Evolutionary conservation across 208 protist species (phyloP).

Genomic region (Crithidia expoeki): DNA sequence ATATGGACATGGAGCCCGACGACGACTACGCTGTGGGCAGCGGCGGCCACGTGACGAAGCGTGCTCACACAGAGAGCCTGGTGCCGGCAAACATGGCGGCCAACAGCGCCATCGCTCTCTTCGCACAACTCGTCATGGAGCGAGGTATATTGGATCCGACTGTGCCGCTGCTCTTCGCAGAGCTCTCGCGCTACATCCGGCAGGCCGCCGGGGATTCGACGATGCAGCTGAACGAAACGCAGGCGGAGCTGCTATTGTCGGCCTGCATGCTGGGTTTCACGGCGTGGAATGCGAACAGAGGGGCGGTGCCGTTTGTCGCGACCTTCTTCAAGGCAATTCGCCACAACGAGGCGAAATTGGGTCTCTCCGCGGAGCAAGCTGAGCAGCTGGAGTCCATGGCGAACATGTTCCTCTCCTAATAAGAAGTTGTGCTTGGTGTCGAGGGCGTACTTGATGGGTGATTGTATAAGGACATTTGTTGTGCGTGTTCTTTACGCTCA

Average conservation of each 20-base stretch:
- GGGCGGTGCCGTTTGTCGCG: conserved; percentile 53
- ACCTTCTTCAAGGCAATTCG: conserved; percentile 75
- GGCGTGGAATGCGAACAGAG: conserved; percentile 75
- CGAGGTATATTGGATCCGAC: conserved; percentile 75
- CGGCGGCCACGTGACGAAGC: conserved; percentile 39
- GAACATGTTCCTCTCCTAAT: conserved; percentile 57
- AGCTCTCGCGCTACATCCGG: conserved; percentile 66
- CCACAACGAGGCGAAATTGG: conserved; percentile 53
- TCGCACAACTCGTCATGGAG: conserved; percentile 82
- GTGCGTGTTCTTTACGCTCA: neutral
- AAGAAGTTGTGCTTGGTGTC: too few relatives aligned
- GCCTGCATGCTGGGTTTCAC: conserved; percentile 82
- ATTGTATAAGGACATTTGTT: too few relatives aligned
- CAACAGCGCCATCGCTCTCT: conserved; percentile 58
- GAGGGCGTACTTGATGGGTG: too few relatives aligned
- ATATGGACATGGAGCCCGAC: conserved; percentile 73
- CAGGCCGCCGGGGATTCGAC: conserved; percentile 37
- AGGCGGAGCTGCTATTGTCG: conserved; percentile 69
- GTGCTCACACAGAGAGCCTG: conserved; percentile 50
- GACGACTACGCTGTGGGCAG: conserved; percentile 39
- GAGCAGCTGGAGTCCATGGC: conserved; percentile 75
- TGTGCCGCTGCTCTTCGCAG: conserved; percentile 54
- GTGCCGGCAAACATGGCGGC: conserved; percentile 56
- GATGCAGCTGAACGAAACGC: conserved; percentile 49
- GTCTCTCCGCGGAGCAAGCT: conserved; percentile 49